Conservation (phyloP, 768 basidiomycete species). For the Phallus indusiatus region DNA sequence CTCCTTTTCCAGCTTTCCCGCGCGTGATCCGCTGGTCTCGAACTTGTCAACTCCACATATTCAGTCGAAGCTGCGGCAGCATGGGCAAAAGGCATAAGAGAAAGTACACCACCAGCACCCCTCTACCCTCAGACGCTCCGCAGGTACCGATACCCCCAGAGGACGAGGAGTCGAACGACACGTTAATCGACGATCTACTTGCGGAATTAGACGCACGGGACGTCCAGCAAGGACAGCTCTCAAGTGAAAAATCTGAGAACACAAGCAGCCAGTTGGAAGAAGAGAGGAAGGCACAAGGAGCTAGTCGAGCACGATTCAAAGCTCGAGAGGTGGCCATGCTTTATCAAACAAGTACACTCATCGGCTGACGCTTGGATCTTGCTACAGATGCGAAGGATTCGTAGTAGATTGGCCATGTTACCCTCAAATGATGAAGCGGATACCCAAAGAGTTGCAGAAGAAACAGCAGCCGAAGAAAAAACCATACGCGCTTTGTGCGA, state of each 20-base stretch:
- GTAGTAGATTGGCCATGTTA: constrained; percentile 45
- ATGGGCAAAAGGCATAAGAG: constrained; percentile 47
- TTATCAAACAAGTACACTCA: not conserved
- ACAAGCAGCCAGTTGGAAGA: too few species aligned
- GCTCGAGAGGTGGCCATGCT: constrained; percentile 54
- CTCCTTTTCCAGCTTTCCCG: too few species aligned
- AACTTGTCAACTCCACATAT: too few species aligned
- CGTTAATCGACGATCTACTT: constrained; percentile 66
- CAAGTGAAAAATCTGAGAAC: too few species aligned
- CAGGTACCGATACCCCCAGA: constrained; percentile 21
- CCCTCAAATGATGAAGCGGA: constrained; percentile 45
- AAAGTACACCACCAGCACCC: constrained; percentile 34
- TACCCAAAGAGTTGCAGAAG: constrained; percentile 50
- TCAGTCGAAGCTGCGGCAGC: not conserved
- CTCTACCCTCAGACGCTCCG: constrained; percentile 17
- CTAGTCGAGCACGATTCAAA: constrained; percentile 53
- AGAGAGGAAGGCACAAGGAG: constrained; percentile 34
- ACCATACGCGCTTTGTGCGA: constrained; percentile 58
- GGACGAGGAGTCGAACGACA: constrained; percentile 34
- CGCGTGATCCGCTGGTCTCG: too few species aligned
- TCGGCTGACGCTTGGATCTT: not conserved
- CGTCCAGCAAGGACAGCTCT: constrained; percentile 30
- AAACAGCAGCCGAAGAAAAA: constrained; percentile 58
- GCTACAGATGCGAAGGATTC: constrained; percentile 61
- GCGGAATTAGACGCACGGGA: constrained; percentile 66